Percentiles rank a stretch among this genome's conserved stretches.
These are phyloP conservation scores for Aspergillus niger DNA, from an alignment of 2,329 filamentous ascomycete genomes.

Conservation along the genomic window DNA sequence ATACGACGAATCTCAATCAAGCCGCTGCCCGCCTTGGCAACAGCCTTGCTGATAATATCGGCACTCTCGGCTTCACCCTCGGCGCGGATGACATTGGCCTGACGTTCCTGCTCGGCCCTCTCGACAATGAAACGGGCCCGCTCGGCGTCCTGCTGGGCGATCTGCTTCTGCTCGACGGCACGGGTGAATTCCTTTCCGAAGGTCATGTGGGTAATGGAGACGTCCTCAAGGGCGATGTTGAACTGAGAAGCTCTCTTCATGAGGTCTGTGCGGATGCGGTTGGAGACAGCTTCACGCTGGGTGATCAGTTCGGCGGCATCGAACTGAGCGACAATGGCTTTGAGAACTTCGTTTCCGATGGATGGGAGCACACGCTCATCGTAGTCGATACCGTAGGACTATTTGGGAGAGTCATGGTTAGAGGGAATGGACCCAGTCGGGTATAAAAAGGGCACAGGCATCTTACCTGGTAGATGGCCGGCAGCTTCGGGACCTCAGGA, in stretches of 20 bases:
- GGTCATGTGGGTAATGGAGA: constrained; percentile 99
- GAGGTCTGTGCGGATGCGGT: constrained; percentile 90
- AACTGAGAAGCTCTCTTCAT: constrained; percentile 93
- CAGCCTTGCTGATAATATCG: constrained; percentile 90
- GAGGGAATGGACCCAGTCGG: neutral
- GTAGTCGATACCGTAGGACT: constrained; percentile 98
- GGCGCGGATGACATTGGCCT: constrained; percentile 96
- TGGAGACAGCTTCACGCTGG: constrained; percentile 93
- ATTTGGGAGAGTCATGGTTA: neutral
- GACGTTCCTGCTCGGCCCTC: constrained; percentile 96
- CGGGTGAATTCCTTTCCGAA: constrained; percentile 99
- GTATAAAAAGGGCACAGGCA: neutral
- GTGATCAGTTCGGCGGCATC: constrained; percentile 98
- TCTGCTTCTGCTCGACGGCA: constrained; percentile 99
- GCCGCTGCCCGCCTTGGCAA: constrained; percentile 89
- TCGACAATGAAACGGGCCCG: constrained; percentile 97
- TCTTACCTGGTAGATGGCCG: constrained; percentile 95
- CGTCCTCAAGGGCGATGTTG: constrained; percentile 98
- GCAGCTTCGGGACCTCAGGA: constrained; percentile 87
- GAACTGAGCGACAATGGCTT: constrained; percentile 97
- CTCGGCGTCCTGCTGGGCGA: constrained; percentile 98
- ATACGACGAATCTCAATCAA: constrained; percentile 96
- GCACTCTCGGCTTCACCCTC: constrained; percentile 97
- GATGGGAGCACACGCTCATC: constrained; percentile 97
- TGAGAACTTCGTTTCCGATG: constrained; percentile 99